Evolutionary conservation across 306 rosid species (phyloP).

Genomic region (Trifolium repens): DNA sequence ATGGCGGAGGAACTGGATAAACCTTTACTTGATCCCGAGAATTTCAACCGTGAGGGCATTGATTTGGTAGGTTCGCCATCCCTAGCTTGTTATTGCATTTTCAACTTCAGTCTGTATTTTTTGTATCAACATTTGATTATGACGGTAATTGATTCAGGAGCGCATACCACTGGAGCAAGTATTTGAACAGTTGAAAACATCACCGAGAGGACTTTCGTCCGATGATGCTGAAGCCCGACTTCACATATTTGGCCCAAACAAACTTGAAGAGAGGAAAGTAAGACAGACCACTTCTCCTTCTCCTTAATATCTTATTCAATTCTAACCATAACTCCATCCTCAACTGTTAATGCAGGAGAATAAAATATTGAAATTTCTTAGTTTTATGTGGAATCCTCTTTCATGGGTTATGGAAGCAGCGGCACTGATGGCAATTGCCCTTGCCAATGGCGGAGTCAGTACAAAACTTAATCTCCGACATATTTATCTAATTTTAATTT

Average conservation of each 20-base stretch:
- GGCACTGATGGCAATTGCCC: constrained; percentile 83
- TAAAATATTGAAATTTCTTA: constrained; percentile 73
- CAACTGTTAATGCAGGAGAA: constrained; percentile 64
- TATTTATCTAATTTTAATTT: background rate
- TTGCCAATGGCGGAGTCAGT: constrained; percentile 93
- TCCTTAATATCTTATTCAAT: background rate
- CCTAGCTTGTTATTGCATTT: constrained; percentile 10
- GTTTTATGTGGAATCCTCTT: constrained; percentile 94
- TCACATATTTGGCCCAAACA: constrained; percentile 73
- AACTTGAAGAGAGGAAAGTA: constrained; percentile 83
- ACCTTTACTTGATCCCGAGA: constrained; percentile 77
- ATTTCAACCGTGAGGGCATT: constrained; percentile 72
- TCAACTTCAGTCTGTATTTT: constrained; percentile 22
- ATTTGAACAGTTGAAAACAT: constrained; percentile 73
- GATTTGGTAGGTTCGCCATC: constrained; percentile 65
- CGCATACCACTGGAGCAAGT: constrained; percentile 80
- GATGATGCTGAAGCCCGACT: constrained; percentile 78
- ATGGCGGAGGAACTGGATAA: constrained; percentile 75
- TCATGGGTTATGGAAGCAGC: constrained; percentile 99
- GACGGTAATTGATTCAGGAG: constrained; percentile 55
- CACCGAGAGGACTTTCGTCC: constrained; percentile 70
- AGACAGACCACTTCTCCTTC: constrained; percentile 14
- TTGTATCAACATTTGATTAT: constrained; percentile 20
- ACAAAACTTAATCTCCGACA: constrained; percentile 4
- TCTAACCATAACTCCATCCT: background rate